phyloP scores from a whole-genome alignment of 208 protist genomes.

The Trypanosoma caninum region DNA sequence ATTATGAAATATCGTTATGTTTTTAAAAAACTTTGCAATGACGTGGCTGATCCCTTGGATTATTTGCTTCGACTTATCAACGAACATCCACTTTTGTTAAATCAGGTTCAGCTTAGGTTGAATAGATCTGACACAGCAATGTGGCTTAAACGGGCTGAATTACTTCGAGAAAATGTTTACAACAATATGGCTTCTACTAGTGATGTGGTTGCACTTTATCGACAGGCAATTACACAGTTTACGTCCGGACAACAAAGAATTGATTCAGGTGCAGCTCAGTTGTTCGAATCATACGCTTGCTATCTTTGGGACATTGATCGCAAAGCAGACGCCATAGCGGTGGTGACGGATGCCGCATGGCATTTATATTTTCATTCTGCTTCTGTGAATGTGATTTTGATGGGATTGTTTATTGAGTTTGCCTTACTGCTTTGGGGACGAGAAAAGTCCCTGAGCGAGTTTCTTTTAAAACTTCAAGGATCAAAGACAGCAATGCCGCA shows the following conservation, averaged over 20 bases:
- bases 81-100: conserved; percentile 57
- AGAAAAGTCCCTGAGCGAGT: conserved; percentile 2
- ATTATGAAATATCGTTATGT: conserved; percentile 26
- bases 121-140: conserved; percentile 37
- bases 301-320: conserved; percentile 33
- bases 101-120: conserved; percentile 62
- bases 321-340: conserved; percentile 30
- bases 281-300: conserved; percentile 49
- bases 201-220: conserved; percentile 47
- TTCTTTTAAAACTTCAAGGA: conserved; percentile 17
- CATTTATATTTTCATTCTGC: conserved; percentile 44
- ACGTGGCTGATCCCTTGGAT: conserved; percentile 28
- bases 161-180: conserved; percentile 47
- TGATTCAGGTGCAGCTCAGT: conserved; percentile 51
- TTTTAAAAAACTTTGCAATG: conserved; percentile 25
- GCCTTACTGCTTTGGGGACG: conserved; percentile 16
- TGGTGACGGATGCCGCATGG: conserved; percentile 64
- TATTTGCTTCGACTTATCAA: conserved; percentile 34
- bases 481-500: background rate
- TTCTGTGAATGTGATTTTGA: conserved; percentile 52
- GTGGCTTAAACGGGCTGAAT: conserved; percentile 81
- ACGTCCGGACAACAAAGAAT: conserved; percentile 40
- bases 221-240: conserved; percentile 69
- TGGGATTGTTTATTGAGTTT: conserved; percentile 64
- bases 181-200: conserved; percentile 21